Base-by-base conservation (phyloP, 768 basidiomycete species). In the Termitomyces sp. region DNA sequence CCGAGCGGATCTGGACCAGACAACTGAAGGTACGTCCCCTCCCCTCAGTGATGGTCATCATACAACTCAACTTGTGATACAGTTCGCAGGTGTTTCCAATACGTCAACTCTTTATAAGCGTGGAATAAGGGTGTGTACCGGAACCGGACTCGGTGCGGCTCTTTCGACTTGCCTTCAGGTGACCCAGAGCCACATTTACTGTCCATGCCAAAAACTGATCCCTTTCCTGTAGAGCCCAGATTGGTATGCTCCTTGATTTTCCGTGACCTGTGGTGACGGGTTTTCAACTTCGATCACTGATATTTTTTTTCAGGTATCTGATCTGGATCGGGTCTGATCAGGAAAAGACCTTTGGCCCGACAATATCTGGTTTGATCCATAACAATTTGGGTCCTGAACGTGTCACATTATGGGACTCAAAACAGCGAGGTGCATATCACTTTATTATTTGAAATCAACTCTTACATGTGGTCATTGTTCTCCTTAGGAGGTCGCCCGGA, bases 291-390 rank as follows among this genome's bases (percentile, higher is more conserved):
- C 42, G 52, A 58, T 34, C 17, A 58, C 45, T 63, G 55, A 56
- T 27, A 21, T 32, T 35, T 59, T 30, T 54, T 37, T 39, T 40
- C 61, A 89, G 87, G 88, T 89, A 83, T 67, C 76, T 90, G 41
- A 89, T 91, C 60, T 91, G 89, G 89, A 89, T 89, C 64, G 83
- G 89, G 41, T 90, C 89, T 44, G 86, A 90, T 66, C 89, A 91
- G 68, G 89, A 88, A 66, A 89, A 88, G 72, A 91, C 90, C 2
- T 91, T 92, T 63, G 90, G 90, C 3, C 84, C 87, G 23, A 91
- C 88, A 21, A 89, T 92, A 55, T 79, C 83, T 55, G 81, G 80
- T 28, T 77, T 92, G 40, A 89, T 92, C 60, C 80, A 80, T 59
- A 75, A 77, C 55, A 81, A 88, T 63, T 66, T 92, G 9, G 82